Evolutionary conservation across 1,284 basidiomycete genomes (phyloP), one percentile per base, ranked within the genome.

Genomic region (Malassezia brasiliensis): DNA sequence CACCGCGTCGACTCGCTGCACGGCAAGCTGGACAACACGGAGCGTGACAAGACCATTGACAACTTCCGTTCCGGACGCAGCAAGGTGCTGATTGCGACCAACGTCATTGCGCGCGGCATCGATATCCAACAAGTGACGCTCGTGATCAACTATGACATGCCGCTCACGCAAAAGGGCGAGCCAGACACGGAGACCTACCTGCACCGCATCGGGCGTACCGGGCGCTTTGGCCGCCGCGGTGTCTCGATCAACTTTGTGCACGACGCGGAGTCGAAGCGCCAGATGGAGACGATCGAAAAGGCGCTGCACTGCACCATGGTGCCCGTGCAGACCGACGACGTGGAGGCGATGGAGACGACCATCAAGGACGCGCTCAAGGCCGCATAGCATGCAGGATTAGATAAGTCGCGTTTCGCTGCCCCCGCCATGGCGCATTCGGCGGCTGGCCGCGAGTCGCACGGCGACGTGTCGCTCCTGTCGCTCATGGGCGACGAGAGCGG

Each of bases 21-120:
- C 72, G 94, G 94, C 37, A 87, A 88, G 44, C 93, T 96, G 77
- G 86, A 91, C 64, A 84, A 86, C 12, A 65, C 79, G 1, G 89
- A 93, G 70, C 88, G 94, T 67, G 94, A 99, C 76, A 72, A 82
- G 36, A 86, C 93, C 62, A 93, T 98, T 69, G 91, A 96, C 74
- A 84, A 84, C 25, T 99, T 98, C 83, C 82, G 94, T 48, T 86
- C 94, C 67, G 94, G 94, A 56, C 86, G 85, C 74, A 89, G 90
- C 76, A 98, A 98, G 77, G 93, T 96, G 38, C 79, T 99, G 62
- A 98, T 99, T 75, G 96, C 94, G 50, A 99, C 94, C 51, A 98
- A 99, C 77, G 94, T 99, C 67, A 87, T 98, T 64, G 90, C 94
- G 9, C 85, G 94, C 35, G 94, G 94, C 44, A 98, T 99, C 79